A percentile compares a stretch with the other conserved stretches of the same genome.
phyloP scores from a whole-genome alignment of 1,284 basidiomycete genomes.

The Cerrena zonata region DNA sequence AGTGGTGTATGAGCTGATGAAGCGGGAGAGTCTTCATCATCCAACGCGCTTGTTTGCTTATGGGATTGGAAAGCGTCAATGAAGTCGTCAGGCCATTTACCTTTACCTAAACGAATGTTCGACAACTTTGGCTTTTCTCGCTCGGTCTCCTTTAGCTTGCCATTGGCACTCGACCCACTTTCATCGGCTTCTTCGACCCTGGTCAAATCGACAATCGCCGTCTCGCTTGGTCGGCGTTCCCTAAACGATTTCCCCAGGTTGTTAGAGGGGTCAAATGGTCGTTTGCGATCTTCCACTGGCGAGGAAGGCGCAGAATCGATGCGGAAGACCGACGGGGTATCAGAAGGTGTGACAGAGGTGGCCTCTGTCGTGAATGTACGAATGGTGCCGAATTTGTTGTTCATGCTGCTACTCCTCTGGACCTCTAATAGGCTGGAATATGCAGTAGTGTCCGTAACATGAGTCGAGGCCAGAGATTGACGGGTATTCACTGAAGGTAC shows the following conservation, averaged over 20 bases:
- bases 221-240: slow-evolving; percentile 60
- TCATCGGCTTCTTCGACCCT: slow-evolving; percentile 72
- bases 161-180: slow-evolving; percentile 39
- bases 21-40: slow-evolving; percentile 19
- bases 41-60: slow-evolving; percentile 17
- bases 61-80: slow-evolving; percentile 47
- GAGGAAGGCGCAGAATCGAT: slow-evolving; percentile 48
- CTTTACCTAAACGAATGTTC: slow-evolving; percentile 49
- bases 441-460: slow-evolving; percentile 43
- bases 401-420: slow-evolving; percentile 36
- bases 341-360: slow-evolving; percentile 50
- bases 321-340: slow-evolving; percentile 55
- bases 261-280: slow-evolving; percentile 25
- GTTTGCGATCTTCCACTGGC: slow-evolving; percentile 43
- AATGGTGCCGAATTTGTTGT: slow-evolving; percentile 69
- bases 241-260: slow-evolving; percentile 11
- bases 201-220: slow-evolving; percentile 51
- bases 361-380: slow-evolving; percentile 72
- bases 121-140: slow-evolving; percentile 7
- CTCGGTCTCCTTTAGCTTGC: slow-evolving; percentile 17
- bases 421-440: slow-evolving; percentile 63
- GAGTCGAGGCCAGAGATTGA: slow-evolving; percentile 31
- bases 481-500: slow-evolving; percentile 19
- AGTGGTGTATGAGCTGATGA: slow-evolving; percentile 29
- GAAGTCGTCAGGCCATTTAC: slow-evolving; percentile 80